phyloP scores from a whole-genome alignment of 2,329 filamentous ascomycete genomes.

The Ophiostoma piceae region DNA sequence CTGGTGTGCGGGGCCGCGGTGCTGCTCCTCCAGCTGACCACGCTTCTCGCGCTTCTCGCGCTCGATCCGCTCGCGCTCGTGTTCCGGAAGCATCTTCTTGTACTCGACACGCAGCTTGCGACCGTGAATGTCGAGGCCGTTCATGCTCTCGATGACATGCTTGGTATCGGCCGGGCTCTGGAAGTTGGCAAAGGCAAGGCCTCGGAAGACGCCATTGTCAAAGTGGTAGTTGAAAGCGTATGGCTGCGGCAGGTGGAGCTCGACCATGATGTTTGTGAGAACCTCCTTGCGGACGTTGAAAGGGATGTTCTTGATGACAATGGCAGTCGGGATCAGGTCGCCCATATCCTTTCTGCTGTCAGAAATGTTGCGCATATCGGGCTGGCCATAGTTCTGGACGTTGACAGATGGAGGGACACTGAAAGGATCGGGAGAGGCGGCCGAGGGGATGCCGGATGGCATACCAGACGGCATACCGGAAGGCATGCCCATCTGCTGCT shows the following conservation, averaged over 20 bases:
- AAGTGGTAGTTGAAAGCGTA: conserved; percentile 99
- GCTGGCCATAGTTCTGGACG: conserved; percentile 38
- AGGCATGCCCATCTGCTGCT: conserved; percentile 30
- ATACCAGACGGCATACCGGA: conserved; percentile 36
- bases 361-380: conserved; percentile 38
- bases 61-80: conserved; percentile 92
- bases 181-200: conserved; percentile 96
- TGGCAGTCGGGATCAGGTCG: conserved; percentile 94
- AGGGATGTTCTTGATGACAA: conserved; percentile 99
- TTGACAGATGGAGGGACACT: conserved; percentile 26
- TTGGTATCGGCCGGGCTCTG: conserved; percentile 92
- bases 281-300: conserved; percentile 98
- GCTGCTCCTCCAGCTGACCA: conserved; percentile 94
- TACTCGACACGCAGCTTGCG: conserved; percentile 94
- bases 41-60: conserved; percentile 93
- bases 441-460: conserved; percentile 34
- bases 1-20: conserved; percentile 79
- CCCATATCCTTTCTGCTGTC: conserved; percentile 55
- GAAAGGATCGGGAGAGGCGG: conserved; percentile 40
- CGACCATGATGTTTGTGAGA: conserved; percentile 86
- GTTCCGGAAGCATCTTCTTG: conserved; percentile 97
- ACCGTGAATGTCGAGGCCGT: conserved; percentile 91
- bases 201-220: conserved; percentile 93
- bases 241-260: conserved; percentile 85
- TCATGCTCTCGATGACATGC: conserved; percentile 86